These are phyloP conservation scores for Raddia guianensis DNA, from an alignment of 176 grass and related monocot species.

Conservation along the genomic window DNA sequence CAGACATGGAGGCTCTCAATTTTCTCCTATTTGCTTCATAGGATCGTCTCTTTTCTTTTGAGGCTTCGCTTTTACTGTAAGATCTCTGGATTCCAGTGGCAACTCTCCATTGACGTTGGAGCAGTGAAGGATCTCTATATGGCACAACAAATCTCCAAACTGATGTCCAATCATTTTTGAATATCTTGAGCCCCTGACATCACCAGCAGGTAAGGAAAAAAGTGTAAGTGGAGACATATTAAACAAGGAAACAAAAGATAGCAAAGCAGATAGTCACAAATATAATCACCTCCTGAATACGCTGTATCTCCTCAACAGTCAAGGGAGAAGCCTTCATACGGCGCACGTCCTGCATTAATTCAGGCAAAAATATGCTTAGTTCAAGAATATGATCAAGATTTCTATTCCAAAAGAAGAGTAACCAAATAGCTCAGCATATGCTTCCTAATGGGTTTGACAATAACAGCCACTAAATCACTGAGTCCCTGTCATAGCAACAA, in stretches of 20 bases:
- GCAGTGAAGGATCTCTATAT: constrained; percentile 75
- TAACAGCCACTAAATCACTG: too few species aligned
- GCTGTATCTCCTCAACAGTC: constrained; percentile 63
- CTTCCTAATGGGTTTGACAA: constrained; percentile 17
- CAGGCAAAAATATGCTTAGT: constrained; percentile 37
- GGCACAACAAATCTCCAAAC: constrained; percentile 83
- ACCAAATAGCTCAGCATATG: constrained; percentile 21
- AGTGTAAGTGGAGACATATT: constrained; percentile 13
- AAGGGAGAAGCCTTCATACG: constrained; percentile 84
- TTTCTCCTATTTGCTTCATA: constrained; percentile 87
- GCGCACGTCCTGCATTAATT: constrained; percentile 68
- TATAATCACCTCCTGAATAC: constrained; percentile 67
- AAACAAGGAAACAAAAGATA: constrained; percentile 34
- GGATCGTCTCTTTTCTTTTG: constrained; percentile 64
- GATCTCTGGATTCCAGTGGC: constrained; percentile 79
- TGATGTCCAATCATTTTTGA: constrained; percentile 86
- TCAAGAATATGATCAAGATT: neutral
- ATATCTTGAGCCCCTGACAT: constrained; percentile 72
- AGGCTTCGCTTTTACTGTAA: constrained; percentile 72
- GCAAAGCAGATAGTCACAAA: neutral
- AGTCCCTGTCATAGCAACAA: neutral
- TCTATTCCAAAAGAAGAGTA: neutral
- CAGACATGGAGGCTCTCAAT: constrained; percentile 56
- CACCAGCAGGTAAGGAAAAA: constrained; percentile 5
- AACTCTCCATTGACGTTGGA: constrained; percentile 85